A percentile compares a stretch with the other conserved stretches of the same genome.
Evolutionary conservation across 2,329 filamentous ascomycete species (phyloP).

Genomic region (Cadophora luteo-olivacea): DNA sequence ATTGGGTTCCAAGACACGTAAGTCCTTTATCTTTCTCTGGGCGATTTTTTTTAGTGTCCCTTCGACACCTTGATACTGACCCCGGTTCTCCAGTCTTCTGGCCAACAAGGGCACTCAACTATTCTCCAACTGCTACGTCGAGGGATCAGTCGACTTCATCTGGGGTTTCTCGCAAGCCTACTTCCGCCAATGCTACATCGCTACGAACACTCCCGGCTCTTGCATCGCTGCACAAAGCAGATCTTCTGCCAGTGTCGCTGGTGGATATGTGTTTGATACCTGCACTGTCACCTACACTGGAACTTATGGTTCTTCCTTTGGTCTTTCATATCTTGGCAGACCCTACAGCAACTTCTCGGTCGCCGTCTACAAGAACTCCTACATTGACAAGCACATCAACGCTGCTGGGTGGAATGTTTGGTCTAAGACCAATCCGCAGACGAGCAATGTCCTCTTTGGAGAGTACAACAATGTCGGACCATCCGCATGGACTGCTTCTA

Average conservation of each 20-base stretch:
- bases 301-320: constrained; percentile 18
- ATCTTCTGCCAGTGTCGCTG: constrained; percentile 43
- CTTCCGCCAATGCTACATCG: constrained; percentile 52
- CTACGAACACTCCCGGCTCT: constrained; percentile 45
- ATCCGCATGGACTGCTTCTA: constrained; percentile 14
- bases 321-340: constrained; percentile 18
- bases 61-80: not conserved
- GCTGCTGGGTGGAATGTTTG: constrained; percentile 24
- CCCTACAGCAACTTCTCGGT: constrained; percentile 20
- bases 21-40: not conserved
- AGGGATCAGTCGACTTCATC: constrained; percentile 63
- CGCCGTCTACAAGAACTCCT: constrained; percentile 22
- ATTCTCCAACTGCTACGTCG: constrained; percentile 60
- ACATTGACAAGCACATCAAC: constrained; percentile 22
- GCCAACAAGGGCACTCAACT: constrained; percentile 57
- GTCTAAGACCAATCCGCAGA: constrained; percentile 19
- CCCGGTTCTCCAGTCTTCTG: constrained; percentile 41
- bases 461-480: constrained; percentile 23
- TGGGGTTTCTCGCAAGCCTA: constrained; percentile 57
- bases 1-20: constrained; percentile 60
- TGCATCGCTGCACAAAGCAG: constrained; percentile 53
- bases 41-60: too few species aligned
- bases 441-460: constrained; percentile 22
- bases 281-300: constrained; percentile 21
- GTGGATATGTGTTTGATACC: constrained; percentile 42